Evolutionary conservation across 345 rosid species (phyloP).

Genomic region (Odontarrhena argentea): DNA sequence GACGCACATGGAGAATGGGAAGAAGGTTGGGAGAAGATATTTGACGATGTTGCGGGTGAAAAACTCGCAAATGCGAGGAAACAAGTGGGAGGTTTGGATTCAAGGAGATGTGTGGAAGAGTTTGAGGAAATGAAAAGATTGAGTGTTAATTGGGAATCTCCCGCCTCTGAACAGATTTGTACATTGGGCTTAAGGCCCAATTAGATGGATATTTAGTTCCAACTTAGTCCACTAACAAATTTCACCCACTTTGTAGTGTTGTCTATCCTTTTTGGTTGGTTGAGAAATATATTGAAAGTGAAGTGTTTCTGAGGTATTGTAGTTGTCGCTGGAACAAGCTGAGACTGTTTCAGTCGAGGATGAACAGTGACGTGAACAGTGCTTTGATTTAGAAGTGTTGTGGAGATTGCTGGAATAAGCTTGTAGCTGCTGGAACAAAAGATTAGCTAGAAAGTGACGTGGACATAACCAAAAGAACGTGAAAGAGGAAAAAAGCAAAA

Average conservation of each 20-base stretch:
- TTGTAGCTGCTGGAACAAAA: too few species aligned
- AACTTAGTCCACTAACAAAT: slow-evolving; percentile 18
- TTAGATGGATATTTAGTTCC: slow-evolving; percentile 18
- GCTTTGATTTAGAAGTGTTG: too few species aligned
- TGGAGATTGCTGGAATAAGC: too few species aligned
- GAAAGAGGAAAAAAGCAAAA: too few species aligned
- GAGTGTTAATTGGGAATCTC: slow-evolving; percentile 66
- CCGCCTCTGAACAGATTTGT: slow-evolving; percentile 68
- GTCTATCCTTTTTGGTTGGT: too few species aligned
- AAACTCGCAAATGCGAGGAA: slow-evolving; percentile 56
- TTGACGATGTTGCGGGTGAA: slow-evolving; percentile 55
- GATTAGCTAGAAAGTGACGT: too few species aligned
- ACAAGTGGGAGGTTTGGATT: slow-evolving; percentile 42
- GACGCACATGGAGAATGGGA: slow-evolving; percentile 75
- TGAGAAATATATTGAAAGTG: too few species aligned
- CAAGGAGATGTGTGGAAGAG: slow-evolving; percentile 55
- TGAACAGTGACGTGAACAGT: too few species aligned
- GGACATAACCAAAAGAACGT: too few species aligned
- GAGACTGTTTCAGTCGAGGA: too few species aligned
- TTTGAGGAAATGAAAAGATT: slow-evolving; percentile 54
- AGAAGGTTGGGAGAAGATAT: slow-evolving; percentile 68
- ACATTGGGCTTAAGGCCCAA: slow-evolving; percentile 37
- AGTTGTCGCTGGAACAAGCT: too few species aligned
- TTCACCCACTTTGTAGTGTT: not conserved
- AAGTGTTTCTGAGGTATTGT: too few species aligned